Conservation (phyloP, 441 rosid species). For the Syzygium syzygioides region DNA sequence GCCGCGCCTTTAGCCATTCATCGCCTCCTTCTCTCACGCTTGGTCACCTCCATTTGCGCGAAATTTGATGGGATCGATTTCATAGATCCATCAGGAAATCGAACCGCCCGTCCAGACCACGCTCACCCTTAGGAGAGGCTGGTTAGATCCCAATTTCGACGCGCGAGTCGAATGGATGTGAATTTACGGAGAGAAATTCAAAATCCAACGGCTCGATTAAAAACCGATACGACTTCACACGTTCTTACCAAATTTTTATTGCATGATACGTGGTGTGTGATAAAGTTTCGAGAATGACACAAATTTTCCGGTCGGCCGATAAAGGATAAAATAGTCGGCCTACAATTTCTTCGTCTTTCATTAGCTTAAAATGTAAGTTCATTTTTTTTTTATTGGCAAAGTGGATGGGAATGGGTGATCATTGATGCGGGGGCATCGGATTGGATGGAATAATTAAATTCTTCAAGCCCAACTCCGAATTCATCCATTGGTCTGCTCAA, state of each 20-base stretch:
- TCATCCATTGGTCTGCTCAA: not conserved
- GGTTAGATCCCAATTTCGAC: too few species aligned
- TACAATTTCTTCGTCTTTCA: accelerated
- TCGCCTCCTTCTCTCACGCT: too few species aligned
- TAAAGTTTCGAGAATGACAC: not conserved
- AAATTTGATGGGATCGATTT: too few species aligned
- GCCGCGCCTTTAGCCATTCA: too few species aligned
- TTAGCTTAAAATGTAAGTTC: not conserved
- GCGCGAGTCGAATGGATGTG: too few species aligned
- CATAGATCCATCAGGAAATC: too few species aligned
- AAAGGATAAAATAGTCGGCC: not conserved
- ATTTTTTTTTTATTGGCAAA: not conserved
- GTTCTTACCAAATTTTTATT: not conserved
- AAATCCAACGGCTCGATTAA: accelerated
- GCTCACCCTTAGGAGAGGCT: too few species aligned
- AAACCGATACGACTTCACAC: accelerated
- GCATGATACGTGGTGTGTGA: accelerated
- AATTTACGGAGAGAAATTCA: not conserved
- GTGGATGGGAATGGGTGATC: not conserved
- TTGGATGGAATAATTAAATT: not conserved
- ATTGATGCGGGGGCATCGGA: not conserved
- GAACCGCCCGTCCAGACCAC: too few species aligned
- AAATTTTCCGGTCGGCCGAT: not conserved
- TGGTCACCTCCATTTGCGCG: too few species aligned
- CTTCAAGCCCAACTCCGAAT: not conserved